Percentiles rank a stretch among this genome's conserved stretches.
Conservation (phyloP, 208 protist species). For the Leishmania tropica region DNA sequence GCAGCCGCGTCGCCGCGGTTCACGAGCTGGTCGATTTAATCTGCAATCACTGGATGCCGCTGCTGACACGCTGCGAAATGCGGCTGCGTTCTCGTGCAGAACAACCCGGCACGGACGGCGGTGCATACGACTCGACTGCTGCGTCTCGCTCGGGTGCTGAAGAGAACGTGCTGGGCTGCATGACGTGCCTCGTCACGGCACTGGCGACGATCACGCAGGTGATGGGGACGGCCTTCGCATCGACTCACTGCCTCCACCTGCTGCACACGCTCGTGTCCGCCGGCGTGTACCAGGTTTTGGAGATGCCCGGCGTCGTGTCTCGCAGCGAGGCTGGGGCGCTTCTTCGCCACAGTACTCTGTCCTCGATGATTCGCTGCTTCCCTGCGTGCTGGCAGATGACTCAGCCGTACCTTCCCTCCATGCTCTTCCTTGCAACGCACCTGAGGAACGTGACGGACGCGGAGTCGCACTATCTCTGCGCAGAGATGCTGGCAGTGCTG, state of each 20-base stretch:
- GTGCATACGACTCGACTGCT: not conserved
- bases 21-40: conserved; percentile 54
- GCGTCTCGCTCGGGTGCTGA: conserved; percentile 14
- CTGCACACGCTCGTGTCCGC: conserved; percentile 53
- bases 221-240: conserved; percentile 71
- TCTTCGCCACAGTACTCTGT: conserved; percentile 68
- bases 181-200: conserved; percentile 45
- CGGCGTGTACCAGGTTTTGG: conserved; percentile 54
- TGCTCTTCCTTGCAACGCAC: conserved; percentile 58
- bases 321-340: conserved; percentile 58
- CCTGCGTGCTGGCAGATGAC: conserved; percentile 86
- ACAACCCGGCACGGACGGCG: not conserved
- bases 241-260: conserved; percentile 51
- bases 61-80: conserved; percentile 40
- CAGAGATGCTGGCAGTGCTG: conserved; percentile 80
- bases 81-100: conserved; percentile 25
- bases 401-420: conserved; percentile 72
- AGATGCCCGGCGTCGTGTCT: conserved; percentile 48
- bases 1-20: conserved; percentile 62
- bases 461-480: conserved; percentile 73
- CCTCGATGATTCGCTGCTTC: conserved; percentile 66
- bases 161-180: conserved; percentile 31
- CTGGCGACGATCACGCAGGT: conserved; percentile 70
- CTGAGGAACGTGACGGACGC: conserved; percentile 54
- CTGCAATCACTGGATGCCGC: conserved; percentile 52